Percentiles rank a stretch among this genome's conserved stretches.
These are phyloP conservation scores for Paramecium pentaurelia DNA, from an alignment of 73 alveolate species.

Conservation along the genomic window DNA sequence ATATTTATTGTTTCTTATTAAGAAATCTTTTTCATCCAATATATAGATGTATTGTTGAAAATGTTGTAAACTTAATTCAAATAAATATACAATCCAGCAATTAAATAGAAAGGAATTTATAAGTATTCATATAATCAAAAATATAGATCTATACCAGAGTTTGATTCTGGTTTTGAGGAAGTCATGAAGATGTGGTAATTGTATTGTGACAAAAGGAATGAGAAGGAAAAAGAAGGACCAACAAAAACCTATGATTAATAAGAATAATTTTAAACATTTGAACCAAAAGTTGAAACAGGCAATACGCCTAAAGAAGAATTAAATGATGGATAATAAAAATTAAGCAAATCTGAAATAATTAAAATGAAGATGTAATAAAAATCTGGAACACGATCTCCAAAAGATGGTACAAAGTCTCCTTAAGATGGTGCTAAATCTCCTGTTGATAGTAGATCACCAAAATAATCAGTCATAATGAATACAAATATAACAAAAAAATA, in stretches of 20 bases:
- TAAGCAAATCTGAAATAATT: constrained; percentile 4
- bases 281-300: background rate
- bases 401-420: background rate
- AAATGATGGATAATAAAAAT: background rate
- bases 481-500: background rate
- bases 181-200: constrained; percentile 47
- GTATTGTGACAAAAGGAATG: constrained; percentile 41
- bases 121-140: background rate
- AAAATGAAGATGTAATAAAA: constrained; percentile 9
- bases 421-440: constrained; percentile 9
- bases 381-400: background rate
- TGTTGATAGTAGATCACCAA: constrained; percentile 31
- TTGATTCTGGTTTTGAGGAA: constrained; percentile 59
- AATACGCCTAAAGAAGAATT: background rate
- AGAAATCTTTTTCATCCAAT: constrained; percentile 35
- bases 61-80: constrained; percentile 27
- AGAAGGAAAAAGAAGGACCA: constrained; percentile 25
- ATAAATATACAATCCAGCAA: background rate
- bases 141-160: constrained; percentile 7
- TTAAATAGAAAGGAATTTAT: constrained; percentile 30
- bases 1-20: constrained; percentile 53
- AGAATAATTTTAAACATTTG: background rate
- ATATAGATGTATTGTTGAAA: constrained; percentile 47
- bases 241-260: constrained; percentile 5
- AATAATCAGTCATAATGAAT: background rate